Base-by-base conservation (phyloP, 208 protist genomes). In the Leishmania gerbilli region DNA sequence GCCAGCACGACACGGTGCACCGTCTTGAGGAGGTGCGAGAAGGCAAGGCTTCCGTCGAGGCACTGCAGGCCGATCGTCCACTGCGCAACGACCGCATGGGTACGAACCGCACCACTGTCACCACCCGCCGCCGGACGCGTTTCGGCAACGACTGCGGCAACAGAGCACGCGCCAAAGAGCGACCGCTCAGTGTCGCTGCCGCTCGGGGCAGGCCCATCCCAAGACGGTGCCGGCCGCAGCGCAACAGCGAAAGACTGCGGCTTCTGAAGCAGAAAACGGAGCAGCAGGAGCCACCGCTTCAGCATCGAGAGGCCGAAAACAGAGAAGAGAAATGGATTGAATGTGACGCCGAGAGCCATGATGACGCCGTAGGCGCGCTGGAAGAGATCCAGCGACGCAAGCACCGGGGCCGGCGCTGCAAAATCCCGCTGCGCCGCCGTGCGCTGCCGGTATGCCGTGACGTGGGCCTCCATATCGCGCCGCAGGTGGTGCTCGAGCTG, bases 1-100 rank as follows among this genome's bases (percentile, higher is more conserved):
- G 98, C 98, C 31, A 99, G 90, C 45, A 99, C 91, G 27, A 99
- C 79, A 37, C 90, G 91, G 62, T 93, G 84, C 37, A 90, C 88
- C 27, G 77, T 77, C 21, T 74, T 79, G 21, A 92, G 81, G 21
- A 96, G 83, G 74, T 95, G 88, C 27, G 86, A 79, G 78, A 96
- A 95, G 0, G 91, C 92, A 34, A 95, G 80, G 76, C 91, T 89
- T 1, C 79, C 98, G 81, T 89, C 95, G 51, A 87, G 87, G 81
- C 90, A 99, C 85, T 82, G 97, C 72, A 88, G 82, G 34, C 89
- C 82, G 11, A 82, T 71, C 8, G 53, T 42, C 8, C 56, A 40
- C 21, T n/a, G 53, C 56, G 67, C 19, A 27, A n/a, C 67, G 21
- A 27, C 27, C 45, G 21, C 69, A 37, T 75, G 21, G 19, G 45